A percentile compares a stretch with the other conserved stretches of the same genome.
phyloP scores from a whole-genome alignment of 140 eudicot genomes.

The Erigeron philadelphicus region DNA sequence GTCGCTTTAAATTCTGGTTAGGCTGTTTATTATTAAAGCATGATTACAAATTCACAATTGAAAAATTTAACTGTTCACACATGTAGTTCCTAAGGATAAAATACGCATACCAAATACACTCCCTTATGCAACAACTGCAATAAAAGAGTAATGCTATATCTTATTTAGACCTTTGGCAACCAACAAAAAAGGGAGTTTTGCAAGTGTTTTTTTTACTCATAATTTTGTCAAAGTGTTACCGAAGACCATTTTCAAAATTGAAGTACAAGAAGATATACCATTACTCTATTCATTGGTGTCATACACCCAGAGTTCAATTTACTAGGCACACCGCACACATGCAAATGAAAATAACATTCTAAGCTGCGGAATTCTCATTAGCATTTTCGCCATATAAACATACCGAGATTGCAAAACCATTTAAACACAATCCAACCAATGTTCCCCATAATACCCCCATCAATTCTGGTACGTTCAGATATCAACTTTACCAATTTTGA shows the following conservation, averaged over 20 bases:
- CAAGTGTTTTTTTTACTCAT: no score
- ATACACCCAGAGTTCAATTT: neutral
- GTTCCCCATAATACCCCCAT: slow-evolving; percentile 19
- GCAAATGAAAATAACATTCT: neutral
- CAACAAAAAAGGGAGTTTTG: no score
- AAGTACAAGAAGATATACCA: neutral
- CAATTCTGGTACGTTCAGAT: slow-evolving; percentile 22
- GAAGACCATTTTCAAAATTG: neutral
- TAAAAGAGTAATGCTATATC: no score
- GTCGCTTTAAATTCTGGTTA: no score
- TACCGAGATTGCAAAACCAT: slow-evolving; percentile 11
- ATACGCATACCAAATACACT: no score
- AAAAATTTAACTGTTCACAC: no score
- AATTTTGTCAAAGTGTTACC: neutral
- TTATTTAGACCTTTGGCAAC: no score
- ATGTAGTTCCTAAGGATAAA: no score
- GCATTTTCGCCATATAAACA: slow-evolving; percentile 3
- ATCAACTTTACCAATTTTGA: slow-evolving; percentile 27
- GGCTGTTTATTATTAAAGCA: no score
- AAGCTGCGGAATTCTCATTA: slow-evolving; percentile 7
- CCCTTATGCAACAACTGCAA: no score
- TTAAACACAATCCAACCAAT: slow-evolving; percentile 19
- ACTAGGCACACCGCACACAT: neutral
- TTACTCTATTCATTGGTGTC: neutral
- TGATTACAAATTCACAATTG: no score